Percentiles rank a stretch among this genome's conserved stretches.
Evolutionary conservation across 805 yeast species (phyloP).

Genomic region (Yamadazyma philogaea): DNA sequence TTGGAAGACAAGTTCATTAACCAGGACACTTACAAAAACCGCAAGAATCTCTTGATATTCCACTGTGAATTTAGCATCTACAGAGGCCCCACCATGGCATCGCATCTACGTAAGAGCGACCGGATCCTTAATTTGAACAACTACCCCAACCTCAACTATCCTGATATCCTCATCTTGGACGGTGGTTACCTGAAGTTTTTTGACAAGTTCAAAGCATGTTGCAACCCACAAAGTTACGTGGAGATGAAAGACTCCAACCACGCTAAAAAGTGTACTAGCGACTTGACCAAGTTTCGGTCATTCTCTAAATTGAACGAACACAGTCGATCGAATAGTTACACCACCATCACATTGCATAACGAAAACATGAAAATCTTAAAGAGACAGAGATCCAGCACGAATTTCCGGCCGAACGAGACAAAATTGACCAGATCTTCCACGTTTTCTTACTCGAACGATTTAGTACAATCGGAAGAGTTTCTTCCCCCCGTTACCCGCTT

Average conservation of each 20-base stretch:
- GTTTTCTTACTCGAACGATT: conserved; percentile 18
- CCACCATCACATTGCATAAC: conserved; percentile 27
- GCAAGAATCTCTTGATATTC: conserved; percentile 57
- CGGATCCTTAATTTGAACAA: conserved; percentile 65
- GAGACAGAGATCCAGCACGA: conserved; percentile 24
- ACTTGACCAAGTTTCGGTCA: conserved; percentile 42
- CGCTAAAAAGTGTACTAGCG: conserved; percentile 42
- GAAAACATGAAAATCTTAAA: conserved; percentile 30
- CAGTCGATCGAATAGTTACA: conserved; percentile 26
- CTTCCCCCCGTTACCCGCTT: conserved; percentile 30
- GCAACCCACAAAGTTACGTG: conserved; percentile 76
- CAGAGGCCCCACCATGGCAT: conserved; percentile 93
- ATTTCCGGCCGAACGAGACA: conserved; percentile 9
- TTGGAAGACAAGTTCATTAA: conserved; percentile 54
- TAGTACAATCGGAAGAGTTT: conserved; percentile 18
- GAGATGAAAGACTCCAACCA: conserved; percentile 64
- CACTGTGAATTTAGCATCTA: conserved; percentile 94
- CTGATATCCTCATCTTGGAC: conserved; percentile 82
- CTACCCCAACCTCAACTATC: conserved; percentile 81
- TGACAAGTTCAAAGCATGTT: conserved; percentile 52
- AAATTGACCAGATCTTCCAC: conserved; percentile 25
- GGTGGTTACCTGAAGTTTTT: conserved; percentile 89
- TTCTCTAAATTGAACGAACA: conserved; percentile 40
- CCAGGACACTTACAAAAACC: conserved; percentile 13
- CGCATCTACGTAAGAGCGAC: conserved; percentile 79